Evolutionary conservation across 2,329 filamentous ascomycete genomes (phyloP).

Genomic region (Colletotrichum lupini): DNA sequence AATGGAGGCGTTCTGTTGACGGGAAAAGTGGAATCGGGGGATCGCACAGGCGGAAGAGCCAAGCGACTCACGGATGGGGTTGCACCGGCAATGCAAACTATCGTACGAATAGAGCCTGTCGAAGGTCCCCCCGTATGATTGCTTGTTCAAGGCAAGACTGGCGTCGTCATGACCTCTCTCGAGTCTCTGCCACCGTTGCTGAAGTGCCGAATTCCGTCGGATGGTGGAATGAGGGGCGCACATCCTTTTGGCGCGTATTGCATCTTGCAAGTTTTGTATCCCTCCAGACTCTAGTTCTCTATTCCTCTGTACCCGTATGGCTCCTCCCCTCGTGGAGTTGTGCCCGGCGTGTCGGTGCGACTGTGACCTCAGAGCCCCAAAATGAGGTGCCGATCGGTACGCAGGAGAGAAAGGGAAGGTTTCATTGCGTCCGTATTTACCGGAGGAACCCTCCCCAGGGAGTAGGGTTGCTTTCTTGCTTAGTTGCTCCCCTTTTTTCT

Average conservation of each 20-base stretch:
- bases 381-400: slow-evolving; percentile 1
- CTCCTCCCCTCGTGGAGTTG: not conserved
- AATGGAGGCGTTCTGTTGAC: not conserved
- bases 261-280: not conserved
- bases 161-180: not conserved
- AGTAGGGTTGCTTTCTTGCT: not conserved
- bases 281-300: not conserved
- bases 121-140: not conserved
- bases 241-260: not conserved
- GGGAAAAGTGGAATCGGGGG: slow-evolving; percentile 29
- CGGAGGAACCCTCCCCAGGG: not conserved
- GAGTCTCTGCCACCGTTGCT: not conserved
- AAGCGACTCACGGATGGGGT: slow-evolving; percentile 29
- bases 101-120: not conserved
- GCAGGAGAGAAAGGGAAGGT: not conserved
- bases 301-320: not conserved
- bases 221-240: not conserved
- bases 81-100: not conserved
- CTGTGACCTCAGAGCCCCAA: not conserved
- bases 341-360: not conserved
- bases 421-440: not conserved
- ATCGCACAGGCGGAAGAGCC: not conserved
- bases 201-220: not conserved
- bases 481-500: not conserved
- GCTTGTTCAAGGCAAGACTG: not conserved